phyloP scores from a whole-genome alignment of 75 land plant species.

The Pinus albicaulis region DNA sequence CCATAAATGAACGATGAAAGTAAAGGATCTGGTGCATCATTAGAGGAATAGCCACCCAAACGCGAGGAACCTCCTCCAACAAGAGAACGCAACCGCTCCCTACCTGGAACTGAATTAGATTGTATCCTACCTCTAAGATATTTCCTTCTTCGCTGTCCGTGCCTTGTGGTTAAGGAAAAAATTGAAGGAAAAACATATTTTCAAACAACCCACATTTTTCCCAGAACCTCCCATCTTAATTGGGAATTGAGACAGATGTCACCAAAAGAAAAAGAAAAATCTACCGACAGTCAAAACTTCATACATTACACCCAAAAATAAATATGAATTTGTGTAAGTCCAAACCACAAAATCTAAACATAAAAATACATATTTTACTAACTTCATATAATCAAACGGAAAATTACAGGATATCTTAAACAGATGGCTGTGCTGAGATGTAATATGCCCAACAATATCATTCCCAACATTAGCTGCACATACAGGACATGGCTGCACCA shows the following conservation, averaged over 20 bases:
- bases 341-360: not conserved
- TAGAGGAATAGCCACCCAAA: slow-evolving; percentile 1
- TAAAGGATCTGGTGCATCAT: slow-evolving; percentile 17
- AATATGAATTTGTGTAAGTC: not conserved
- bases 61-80: not conserved
- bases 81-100: not conserved
- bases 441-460: slow-evolving; percentile 34
- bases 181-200: not conserved
- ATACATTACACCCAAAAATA: not conserved
- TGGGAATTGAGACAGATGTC: not conserved
- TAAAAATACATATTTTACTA: not conserved
- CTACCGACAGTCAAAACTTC: not conserved
- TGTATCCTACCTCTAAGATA: slow-evolving; percentile 8
- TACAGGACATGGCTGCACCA: slow-evolving; percentile 35
- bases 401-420: slow-evolving; percentile 33
- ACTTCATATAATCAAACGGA: not conserved
- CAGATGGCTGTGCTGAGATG: slow-evolving; percentile 21
- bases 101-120: slow-evolving; percentile 13
- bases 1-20: slow-evolving; percentile 19
- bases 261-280: not conserved
- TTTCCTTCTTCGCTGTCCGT: slow-evolving; percentile 27
- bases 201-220: not conserved
- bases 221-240: not conserved
- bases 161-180: slow-evolving; percentile 15
- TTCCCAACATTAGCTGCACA: slow-evolving; percentile 23